Base-by-base conservation (phyloP, 352 stramenopile genomes). In the Phytophthora boehmeriae region DNA sequence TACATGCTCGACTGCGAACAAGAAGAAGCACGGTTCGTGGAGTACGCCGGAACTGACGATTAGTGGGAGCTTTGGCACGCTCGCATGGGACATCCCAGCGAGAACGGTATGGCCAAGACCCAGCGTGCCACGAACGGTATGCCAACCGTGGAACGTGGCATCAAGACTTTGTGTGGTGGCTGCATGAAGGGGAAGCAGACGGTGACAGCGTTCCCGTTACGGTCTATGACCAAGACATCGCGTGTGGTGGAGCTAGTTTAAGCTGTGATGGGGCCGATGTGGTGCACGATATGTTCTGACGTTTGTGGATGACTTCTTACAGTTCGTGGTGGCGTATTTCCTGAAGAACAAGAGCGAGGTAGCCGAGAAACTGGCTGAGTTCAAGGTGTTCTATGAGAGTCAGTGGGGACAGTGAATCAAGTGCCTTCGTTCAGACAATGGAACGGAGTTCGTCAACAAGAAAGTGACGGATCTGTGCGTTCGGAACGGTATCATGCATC, bases 401-500 rank as follows among this genome's bases (percentile, higher is more conserved):
- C 54, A 75, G 20, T 71, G 54, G 13, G 54, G 58, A 13, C 10
- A 55, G 11, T 44, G 39, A 1, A 54, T 75, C 5, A 69, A 71
- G 46, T 51, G 27, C 30, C 14, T 82, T 13, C 46, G 66, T 5
- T 69, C 69, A 5, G 66, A 76, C 61, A 75, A 75, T 14, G 73
- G 61, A 1, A 58, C 49, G 0, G 66, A 78, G 46, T 60, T 69
- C n/a, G 35, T 50, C 11, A 68, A 60, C 54, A 59, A 74, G 35
- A 43, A 6, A 27, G 58, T 75, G 39, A 43, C 49, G 5, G 30
- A n/a, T 0, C 28, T 59, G 1, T 71, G 53, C 35, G 16, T 9
- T 1, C 22, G 10, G 2, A 51, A 51, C 16, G 65, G 58, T 4
- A 76, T 79, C 49, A 13, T 57, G 11, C 64, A 80, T 20, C 54